Conservation (phyloP, 2,329 filamentous ascomycete species). For the Sporothrix inflata region DNA sequence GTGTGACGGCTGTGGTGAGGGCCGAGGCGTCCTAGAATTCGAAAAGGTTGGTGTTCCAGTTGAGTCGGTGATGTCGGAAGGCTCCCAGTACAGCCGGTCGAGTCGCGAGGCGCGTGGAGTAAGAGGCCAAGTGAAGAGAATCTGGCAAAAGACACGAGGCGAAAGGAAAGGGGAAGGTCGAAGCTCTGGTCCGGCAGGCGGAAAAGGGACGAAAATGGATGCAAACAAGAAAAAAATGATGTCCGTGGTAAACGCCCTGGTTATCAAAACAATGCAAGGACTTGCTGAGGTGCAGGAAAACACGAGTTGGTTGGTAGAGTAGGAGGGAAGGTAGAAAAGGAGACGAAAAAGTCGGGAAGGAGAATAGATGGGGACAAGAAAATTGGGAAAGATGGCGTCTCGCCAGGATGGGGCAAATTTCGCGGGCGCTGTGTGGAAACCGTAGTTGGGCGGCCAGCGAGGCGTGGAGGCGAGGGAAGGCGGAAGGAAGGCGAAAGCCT, state of each 20-base stretch:
- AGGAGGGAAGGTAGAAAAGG: constrained; percentile 19
- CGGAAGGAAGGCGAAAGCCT: neutral
- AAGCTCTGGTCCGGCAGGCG: constrained; percentile 7
- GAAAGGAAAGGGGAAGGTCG: constrained; percentile 14
- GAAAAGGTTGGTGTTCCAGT: neutral
- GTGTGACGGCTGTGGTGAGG: neutral
- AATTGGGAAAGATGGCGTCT: constrained; percentile 28
- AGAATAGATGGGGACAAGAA: constrained; percentile 23
- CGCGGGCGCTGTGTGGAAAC: constrained; percentile 9
- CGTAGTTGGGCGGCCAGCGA: neutral
- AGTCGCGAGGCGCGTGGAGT: constrained; percentile 18
- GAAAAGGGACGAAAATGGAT: neutral
- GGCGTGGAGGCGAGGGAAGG: neutral
- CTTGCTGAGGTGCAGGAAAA: constrained; percentile 10
- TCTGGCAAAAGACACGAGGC: neutral
- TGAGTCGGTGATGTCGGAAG: neutral
- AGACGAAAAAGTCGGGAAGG: constrained; percentile 25
- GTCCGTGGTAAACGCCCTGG: constrained; percentile 19
- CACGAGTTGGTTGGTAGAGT: neutral
- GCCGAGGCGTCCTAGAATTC: neutral
- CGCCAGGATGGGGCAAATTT: constrained; percentile 28
- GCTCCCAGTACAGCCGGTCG: neutral
- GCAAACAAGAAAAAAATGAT: neutral
- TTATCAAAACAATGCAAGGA: constrained; percentile 17
- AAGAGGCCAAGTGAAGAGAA: neutral